Conservation (phyloP, 2,329 filamentous ascomycete species). For the Beauveria sp. region DNA sequence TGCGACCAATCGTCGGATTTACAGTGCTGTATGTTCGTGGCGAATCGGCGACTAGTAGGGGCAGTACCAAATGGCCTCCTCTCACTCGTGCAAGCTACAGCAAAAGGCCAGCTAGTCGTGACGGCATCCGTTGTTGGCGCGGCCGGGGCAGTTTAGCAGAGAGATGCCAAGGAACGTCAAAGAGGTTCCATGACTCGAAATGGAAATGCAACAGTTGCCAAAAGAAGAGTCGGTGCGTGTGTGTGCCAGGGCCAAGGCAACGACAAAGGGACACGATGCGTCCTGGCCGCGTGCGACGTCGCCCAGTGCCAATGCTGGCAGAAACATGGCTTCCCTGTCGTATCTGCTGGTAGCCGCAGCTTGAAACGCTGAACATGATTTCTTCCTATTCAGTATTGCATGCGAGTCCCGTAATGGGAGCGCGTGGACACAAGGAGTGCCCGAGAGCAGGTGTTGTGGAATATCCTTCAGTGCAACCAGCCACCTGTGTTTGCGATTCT, state of each 20-base stretch:
- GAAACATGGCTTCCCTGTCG: background rate
- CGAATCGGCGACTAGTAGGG: background rate
- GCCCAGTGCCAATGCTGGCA: background rate
- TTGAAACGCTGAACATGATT: background rate
- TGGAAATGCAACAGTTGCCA: background rate
- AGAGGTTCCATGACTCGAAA: background rate
- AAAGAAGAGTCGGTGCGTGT: background rate
- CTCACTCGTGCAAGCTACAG: background rate
- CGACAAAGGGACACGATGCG: background rate
- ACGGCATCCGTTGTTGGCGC: background rate
- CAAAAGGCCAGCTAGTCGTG: background rate
- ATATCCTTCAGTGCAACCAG: background rate
- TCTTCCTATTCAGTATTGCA: background rate
- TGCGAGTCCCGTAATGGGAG: background rate
- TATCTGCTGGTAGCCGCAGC: slow-evolving; percentile 3
- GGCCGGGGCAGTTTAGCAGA: background rate
- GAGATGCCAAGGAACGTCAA: background rate
- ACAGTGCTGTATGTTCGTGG: background rate
- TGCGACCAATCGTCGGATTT: background rate
- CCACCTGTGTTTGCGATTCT: background rate
- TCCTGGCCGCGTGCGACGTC: background rate
- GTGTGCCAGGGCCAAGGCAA: background rate
- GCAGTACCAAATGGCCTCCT: background rate
- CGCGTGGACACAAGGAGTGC: background rate
- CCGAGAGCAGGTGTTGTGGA: background rate